Evolutionary conservation across 371 early-diverging fungal genomes (phyloP).

Genomic region (Racocetra persica): DNA sequence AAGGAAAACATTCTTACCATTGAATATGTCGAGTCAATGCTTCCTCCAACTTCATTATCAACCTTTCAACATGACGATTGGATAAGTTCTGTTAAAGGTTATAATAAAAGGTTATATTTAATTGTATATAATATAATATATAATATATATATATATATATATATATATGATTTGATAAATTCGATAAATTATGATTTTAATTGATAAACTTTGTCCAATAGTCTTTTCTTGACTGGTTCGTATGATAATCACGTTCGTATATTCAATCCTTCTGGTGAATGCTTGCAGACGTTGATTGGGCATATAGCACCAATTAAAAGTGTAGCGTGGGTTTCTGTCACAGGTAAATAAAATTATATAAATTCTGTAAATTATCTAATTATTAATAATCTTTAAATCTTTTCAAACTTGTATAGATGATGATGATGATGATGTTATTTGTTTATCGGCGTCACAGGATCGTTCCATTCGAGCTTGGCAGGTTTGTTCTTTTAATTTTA

Average conservation of each 20-base stretch:
- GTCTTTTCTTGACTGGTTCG: slow-evolving; percentile 78
- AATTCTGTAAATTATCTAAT: neutral
- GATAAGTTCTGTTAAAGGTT: slow-evolving; percentile 78
- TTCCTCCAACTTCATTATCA: slow-evolving; percentile 81
- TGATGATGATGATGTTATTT: slow-evolving; percentile 33
- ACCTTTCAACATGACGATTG: slow-evolving; percentile 92
- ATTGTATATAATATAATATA: neutral
- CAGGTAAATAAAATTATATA: slow-evolving; percentile 43
- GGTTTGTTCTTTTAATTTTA: slow-evolving; percentile 6
- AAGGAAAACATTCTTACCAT: slow-evolving; percentile 87
- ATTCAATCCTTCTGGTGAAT: slow-evolving; percentile 82
- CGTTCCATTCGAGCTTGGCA: slow-evolving; percentile 44
- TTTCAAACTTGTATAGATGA: slow-evolving; percentile 10
- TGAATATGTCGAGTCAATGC: slow-evolving; percentile 90
- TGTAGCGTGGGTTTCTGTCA: slow-evolving; percentile 60
- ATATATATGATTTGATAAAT: neutral
- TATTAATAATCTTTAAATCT: neutral
- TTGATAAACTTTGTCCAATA: slow-evolving; percentile 27
- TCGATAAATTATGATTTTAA: neutral
- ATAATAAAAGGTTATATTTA: slow-evolving; percentile 15
- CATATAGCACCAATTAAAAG: slow-evolving; percentile 81
- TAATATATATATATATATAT: slow-evolving; percentile 22
- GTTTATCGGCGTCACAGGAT: slow-evolving; percentile 47
- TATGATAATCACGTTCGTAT: slow-evolving; percentile 87
- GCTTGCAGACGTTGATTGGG: slow-evolving; percentile 69